Percentiles rank a stretch among this genome's conserved stretches.
phyloP scores from a whole-genome alignment of 805 yeast genomes.

The Candida silvatica region DNA sequence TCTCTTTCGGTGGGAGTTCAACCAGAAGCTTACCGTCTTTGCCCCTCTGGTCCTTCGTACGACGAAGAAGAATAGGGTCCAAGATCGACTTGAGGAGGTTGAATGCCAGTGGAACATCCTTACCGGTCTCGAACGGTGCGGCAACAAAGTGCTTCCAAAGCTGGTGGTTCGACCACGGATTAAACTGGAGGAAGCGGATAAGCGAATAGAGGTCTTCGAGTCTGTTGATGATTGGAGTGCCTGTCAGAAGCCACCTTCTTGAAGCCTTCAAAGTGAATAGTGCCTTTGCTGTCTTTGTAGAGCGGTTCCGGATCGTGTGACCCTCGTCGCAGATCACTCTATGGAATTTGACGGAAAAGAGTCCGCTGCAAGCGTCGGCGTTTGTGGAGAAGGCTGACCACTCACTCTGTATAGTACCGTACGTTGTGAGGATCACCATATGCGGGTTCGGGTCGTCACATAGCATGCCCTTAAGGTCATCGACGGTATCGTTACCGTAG shows the following conservation, averaged over 20 bases:
- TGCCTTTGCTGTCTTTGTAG: slow-evolving; percentile 73
- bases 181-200: slow-evolving; percentile 64
- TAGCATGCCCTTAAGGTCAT: slow-evolving; percentile 39
- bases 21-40: slow-evolving; percentile 67
- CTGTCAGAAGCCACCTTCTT: slow-evolving; percentile 81
- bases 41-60: slow-evolving; percentile 81
- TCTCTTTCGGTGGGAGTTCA: slow-evolving; percentile 66
- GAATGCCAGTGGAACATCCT: slow-evolving; percentile 61
- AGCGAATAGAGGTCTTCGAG: slow-evolving; percentile 80
- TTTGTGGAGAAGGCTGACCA: slow-evolving; percentile 42
- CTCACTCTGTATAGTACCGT: slow-evolving; percentile 80
- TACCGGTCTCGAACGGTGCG: slow-evolving; percentile 64
- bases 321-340: slow-evolving; percentile 79
- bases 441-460: slow-evolving; percentile 42
- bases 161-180: slow-evolving; percentile 82
- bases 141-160: slow-evolving; percentile 87
- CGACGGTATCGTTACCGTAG: slow-evolving; percentile 58
- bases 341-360: slow-evolving; percentile 66
- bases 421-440: slow-evolving; percentile 70
- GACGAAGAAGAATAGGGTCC: slow-evolving; percentile 72
- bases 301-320: slow-evolving; percentile 75
- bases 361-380: slow-evolving; percentile 33
- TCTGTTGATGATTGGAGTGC: slow-evolving; percentile 86
- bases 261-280: slow-evolving; percentile 55
- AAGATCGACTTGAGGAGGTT: slow-evolving; percentile 78